Base-by-base conservation (phyloP, 306 rosid genomes). In the Dalbergia cochinchinensis region DNA sequence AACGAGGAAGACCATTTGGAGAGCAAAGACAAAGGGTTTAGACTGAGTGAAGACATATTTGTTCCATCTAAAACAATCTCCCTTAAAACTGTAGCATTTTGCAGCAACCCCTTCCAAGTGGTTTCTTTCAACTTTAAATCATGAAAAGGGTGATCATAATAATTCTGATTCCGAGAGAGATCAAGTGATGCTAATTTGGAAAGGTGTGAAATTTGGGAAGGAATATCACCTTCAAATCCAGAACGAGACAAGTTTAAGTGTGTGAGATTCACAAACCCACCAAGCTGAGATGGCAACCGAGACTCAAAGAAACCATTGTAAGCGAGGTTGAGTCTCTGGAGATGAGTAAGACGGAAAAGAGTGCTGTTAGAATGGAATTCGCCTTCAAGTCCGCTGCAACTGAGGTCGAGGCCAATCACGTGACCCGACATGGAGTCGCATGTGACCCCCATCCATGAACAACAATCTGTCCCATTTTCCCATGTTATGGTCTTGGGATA, bases 371-470 rank as follows among this genome's bases (percentile, higher is more conserved):
- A 31, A 64, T 63, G 58, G n/a, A 80, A 4, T 2, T 1, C 10
- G 64, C 83, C 83, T 3, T 4, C 3, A 5, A 80, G 61, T 12
- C 41, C 13, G 18, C 64, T 48, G 10, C 68, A 6, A 1, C 41
- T 57, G 4, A 82, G 85, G 20, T 76, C 71, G 2, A 82, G 37
- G 14, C 69, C 73, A 62, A 62, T 76, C n/a, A 76, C 74, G 5
- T 81, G 66, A 31, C 85, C 77, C 1, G 34, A 39, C 10, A 14
- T 7, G 15, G 42, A 7, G 12, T 76, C 62, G 3, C 85, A 82
- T 0, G 63, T 82, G 51, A 76, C 31, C 1, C n/a, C 82, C 12
- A 16, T 20, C 82, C 85, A 82, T 18, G 54, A 82, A 37, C 85
- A 76, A 8, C 85, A 76, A 6, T 76, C 47, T 0, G 42, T 69